Evolutionary conservation across 257 asterid genomes (phyloP).

Genomic region (Nicotiana sylvestris): DNA sequence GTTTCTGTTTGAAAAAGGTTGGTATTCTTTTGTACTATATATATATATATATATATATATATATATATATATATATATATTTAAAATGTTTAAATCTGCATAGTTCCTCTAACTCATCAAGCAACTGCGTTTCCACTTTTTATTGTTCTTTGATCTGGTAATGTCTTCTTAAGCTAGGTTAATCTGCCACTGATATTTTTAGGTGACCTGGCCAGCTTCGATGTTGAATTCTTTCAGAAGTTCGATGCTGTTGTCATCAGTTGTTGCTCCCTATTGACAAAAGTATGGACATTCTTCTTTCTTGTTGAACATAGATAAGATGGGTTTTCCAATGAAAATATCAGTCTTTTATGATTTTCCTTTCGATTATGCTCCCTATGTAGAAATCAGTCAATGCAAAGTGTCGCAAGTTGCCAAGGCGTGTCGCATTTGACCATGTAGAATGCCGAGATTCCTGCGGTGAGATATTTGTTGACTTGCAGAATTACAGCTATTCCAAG

Average conservation of each 20-base stretch:
- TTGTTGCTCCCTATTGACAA: constrained; percentile 26
- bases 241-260: constrained; percentile 24
- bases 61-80: not conserved
- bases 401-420: constrained; percentile 75
- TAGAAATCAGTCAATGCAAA: constrained; percentile 80
- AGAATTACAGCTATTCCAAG: constrained; percentile 75
- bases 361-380: not conserved
- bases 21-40: not conserved
- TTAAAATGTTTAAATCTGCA: not conserved
- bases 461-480: constrained; percentile 93
- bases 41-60: not conserved
- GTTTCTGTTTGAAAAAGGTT: constrained; percentile 82
- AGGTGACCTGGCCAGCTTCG: constrained; percentile 38
- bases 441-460: constrained; percentile 94
- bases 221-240: constrained; percentile 30
- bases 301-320: not conserved
- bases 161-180: not conserved
- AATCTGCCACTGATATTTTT: not conserved
- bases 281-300: constrained; percentile 22
- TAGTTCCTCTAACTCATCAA: not conserved
- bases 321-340: not conserved
- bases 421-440: constrained; percentile 74
- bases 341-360: not conserved
- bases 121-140: not conserved
- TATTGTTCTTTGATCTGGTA: not conserved